Conservation (phyloP, 148 eudicot genomes). For the Polygonum aviculare region DNA sequence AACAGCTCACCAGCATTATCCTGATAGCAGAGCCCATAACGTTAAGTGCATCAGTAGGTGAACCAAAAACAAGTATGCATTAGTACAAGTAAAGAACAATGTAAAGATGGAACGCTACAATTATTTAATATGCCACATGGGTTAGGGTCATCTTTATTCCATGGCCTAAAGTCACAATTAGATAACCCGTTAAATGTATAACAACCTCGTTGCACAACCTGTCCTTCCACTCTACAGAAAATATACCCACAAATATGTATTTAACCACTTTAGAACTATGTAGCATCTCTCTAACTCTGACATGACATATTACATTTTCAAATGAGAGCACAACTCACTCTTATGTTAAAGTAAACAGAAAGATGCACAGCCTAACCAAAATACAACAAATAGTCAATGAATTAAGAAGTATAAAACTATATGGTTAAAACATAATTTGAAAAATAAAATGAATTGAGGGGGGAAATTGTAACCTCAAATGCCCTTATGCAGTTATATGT, state of each 20-base stretch:
- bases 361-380: not conserved
- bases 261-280: not conserved
- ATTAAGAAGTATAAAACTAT: not conserved
- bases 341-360: not conserved
- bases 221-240: not conserved
- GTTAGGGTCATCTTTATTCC: not conserved
- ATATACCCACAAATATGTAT: not conserved
- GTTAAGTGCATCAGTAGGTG: not conserved
- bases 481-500: not conserved
- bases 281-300: not conserved
- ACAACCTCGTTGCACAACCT: not conserved
- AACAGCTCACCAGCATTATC: conserved; percentile 83
- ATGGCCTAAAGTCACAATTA: not conserved
- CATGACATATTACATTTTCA: not conserved
- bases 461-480: not conserved
- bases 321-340: not conserved
- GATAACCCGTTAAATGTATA: not conserved
- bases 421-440: not conserved
- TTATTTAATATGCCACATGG: not conserved
- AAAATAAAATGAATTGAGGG: not conserved
- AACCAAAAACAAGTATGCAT: not conserved
- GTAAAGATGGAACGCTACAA: not conserved
- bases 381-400: not conserved
- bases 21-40: conserved; percentile 22
- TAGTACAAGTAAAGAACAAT: not conserved